These are phyloP conservation scores for Chenopodium album DNA, from an alignment of 148 eudicot species.

Conservation along the genomic window DNA sequence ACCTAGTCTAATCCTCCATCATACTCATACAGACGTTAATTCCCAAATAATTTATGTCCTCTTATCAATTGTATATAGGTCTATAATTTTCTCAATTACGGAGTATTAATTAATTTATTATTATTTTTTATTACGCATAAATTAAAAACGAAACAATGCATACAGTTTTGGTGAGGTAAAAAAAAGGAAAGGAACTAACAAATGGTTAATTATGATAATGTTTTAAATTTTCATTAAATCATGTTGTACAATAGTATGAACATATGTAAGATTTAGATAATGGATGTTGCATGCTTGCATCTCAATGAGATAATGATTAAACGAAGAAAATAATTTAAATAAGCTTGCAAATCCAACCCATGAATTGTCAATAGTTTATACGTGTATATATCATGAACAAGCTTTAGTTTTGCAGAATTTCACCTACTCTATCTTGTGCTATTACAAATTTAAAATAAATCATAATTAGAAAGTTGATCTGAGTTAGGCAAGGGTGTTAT, in stretches of 20 bases:
- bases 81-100: no score
- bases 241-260: neutral
- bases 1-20: no score
- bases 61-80: no score
- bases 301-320: neutral
- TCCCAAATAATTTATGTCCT: no score
- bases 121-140: neutral
- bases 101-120: neutral
- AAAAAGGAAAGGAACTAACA: neutral
- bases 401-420: no score
- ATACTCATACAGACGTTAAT: no score
- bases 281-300: neutral
- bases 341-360: neutral
- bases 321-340: neutral
- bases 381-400: no score
- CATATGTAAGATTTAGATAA: neutral
- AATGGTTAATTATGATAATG: neutral
- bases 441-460: no score
- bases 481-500: no score
- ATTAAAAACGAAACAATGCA: neutral
- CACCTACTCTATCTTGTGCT: no score
- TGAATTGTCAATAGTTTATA: neutral
- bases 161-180: neutral
- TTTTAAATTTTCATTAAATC: neutral
- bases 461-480: no score